phyloP scores from a whole-genome alignment of 768 basidiomycete species.

The Rhizopogon sp. region DNA sequence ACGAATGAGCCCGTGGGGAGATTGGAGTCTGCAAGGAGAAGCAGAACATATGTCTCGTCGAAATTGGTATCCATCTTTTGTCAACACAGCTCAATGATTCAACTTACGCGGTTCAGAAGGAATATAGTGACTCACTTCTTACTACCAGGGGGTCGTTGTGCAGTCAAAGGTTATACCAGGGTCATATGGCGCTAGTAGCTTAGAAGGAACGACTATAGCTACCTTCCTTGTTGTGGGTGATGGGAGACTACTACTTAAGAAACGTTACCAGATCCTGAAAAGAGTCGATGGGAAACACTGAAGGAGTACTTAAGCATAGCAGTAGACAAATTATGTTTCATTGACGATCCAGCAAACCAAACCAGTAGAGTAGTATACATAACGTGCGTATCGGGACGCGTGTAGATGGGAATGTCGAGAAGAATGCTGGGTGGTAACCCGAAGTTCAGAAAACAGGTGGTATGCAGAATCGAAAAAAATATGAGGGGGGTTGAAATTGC shows the following conservation, averaged over 20 bases:
- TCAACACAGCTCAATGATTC: neutral
- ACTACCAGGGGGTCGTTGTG: neutral
- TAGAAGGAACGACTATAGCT: too few relatives aligned
- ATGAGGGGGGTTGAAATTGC: conserved; percentile 6
- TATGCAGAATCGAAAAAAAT: conserved; percentile 4
- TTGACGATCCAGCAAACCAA: conserved; percentile 10
- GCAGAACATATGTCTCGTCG: conserved; percentile 63
- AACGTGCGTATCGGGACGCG: conserved; percentile 2
- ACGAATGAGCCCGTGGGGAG: conserved; percentile 97
- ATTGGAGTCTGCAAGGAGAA: conserved; percentile 86
- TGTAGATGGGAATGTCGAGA: conserved; percentile 3
- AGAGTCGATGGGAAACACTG: conserved; percentile 7
- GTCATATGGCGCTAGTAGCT: neutral
- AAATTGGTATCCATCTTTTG: conserved; percentile 28
- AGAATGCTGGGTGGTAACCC: conserved; percentile 6
- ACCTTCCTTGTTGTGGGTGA: too few relatives aligned
- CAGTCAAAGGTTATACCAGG: neutral
- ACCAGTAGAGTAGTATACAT: conserved; percentile 9
- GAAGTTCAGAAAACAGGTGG: conserved; percentile 7
- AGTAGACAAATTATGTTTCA: conserved; percentile 2
- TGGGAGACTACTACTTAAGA: too few relatives aligned
- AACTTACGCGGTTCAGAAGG: neutral
- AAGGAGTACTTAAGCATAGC: neutral
- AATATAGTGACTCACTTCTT: neutral
- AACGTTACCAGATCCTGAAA: neutral